Evolutionary conservation across 441 rosid species (phyloP), one percentile per base, ranked within the genome.

Genomic region (Pelargonium citronellum): DNA sequence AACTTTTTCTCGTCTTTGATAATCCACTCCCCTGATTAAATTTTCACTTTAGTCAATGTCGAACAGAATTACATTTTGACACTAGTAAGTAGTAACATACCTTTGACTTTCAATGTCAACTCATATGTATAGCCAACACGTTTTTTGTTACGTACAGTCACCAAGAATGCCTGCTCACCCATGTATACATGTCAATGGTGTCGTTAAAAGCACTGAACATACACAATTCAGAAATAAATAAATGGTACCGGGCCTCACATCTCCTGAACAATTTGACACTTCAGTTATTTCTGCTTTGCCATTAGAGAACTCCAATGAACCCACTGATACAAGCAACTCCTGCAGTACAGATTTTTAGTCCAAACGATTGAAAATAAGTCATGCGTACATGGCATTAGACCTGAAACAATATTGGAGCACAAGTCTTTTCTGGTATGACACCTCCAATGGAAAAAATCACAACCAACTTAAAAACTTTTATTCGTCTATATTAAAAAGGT

Each of bases 131-230:
- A 93, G 61, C 97, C 97, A 74, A 89, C 93, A 57, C 91, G 83
- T 81, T 89, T 93, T 85, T 88, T 93, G 75, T 89, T 93, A 63
- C 97, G 88, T 24, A 91, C 96, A 2, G 91, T 93, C 73, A 91
- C 93, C 86, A 88, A 83, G 81, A 85, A 88, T 30, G 98, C 98
- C 97, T 93, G 30, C 30, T 27, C 30, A 27, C 30, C 30, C 30
- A 27, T 27, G 30, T 3, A 83, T n/a, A 51, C 58, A 51, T 51
- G 16, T 51, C 19, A 51, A 51, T 11, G 19, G 16, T n/a, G 58
- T 16, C 58, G 15, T 51, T n/a, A 51, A 51, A 51, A 51, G 30
- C 30, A 27, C 1, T 27, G 30, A 27, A 1, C 2, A 24, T 24
- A 2, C 27, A 24, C 27, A 24, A 24, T 27, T 27, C 3, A 1